Evolutionary conservation across 768 basidiomycete species (phyloP), one percentile per base, ranked within the genome.

Genomic region (Mycena galericulata): DNA sequence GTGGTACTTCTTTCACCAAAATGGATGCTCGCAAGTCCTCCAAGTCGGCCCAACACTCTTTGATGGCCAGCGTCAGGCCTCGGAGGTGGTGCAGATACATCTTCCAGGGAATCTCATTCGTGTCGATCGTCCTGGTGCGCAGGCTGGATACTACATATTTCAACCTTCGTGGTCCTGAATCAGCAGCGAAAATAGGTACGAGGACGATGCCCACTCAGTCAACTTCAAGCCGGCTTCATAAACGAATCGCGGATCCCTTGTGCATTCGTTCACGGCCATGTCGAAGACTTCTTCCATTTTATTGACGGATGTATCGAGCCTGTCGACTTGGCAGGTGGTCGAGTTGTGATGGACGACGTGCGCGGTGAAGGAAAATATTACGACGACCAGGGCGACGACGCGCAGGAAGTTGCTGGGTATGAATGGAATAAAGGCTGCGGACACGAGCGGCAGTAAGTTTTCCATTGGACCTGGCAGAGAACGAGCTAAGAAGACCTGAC

Each of bases 381-480:
- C 18, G 60, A 51, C 11, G 4, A 14, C 49, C 9, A 51, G 26
- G 24, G 60, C n/a, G 9, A 41, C 22, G 9, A 50, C 50, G 49
- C 60, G 60, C 36, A 62, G 15, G 49, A 40, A 11, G 22, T 30
- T 34, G 26, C 51, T 62, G 1, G 60, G 60, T 9, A 62, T 62
- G 9, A 62, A 50, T n/a, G 60, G 60, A 10, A 62, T 32, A 20
- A 62, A 14, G 5, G 26, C 46, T 11, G 36, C 36, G 4, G 60
- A 20, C 1, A 22, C 49, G 11, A 62, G 38, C 24, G 49, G 36
- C 2, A 62, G 38, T 22, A 47, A 20, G 26, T n/a, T 56, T 14
- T 18, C 36, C 22, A 24, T 56, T 41, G 34, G 18, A 24, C 24
- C 41, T 36, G 34, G 34, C 14, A 14, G 34, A 36, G 6, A 36